Base-by-base conservation (phyloP, 2,329 filamentous ascomycete species). In the Podosphaera fusca region DNA sequence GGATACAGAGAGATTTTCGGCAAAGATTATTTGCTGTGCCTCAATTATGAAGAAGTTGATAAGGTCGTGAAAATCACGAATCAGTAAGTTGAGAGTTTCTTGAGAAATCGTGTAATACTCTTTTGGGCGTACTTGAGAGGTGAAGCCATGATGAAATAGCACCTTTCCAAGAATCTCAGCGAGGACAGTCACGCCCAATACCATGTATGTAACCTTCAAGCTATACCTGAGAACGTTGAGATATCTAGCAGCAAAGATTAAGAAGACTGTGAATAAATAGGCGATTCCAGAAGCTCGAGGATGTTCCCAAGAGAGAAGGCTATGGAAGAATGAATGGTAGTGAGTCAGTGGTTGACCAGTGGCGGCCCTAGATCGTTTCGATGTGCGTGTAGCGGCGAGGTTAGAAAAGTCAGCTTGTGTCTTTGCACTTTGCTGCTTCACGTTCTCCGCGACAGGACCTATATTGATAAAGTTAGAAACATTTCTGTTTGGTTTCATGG, bases 21-120 rank as follows among this genome's bases (percentile, higher is more conserved):
- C 81, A 62, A 80, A 85, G 58, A 84, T 65, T 62, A 85, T 77
- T 60, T 81, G 76, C 72, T 85, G 82, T 55, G 75, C 72, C 71
- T 85, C 82, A 58, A 85, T 82, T 60, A 83, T 74, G 63, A 84
- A 80, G 69, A 85, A 85, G 74, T 85, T 85, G 70, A 81, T 69
- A 59, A 85, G 74, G 69, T 84, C 81, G 65, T 83, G 77, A 46
- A 80, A 71, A 61, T 84, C 81, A 58, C 78, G 78, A 63, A 82
- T 76, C 61, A 81, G 62, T 58, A 70, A 68, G 63, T 84, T 78
- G 45, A 84, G 69, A 5, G 78, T 79, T 63, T 81, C 76, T 61
- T 76, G 75, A 8, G 81, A 75, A 47, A 85, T 69, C 4, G 79
- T 82, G 69, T 81, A 82, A 71, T 85, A 85, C 67, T 76, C 75